These are phyloP conservation scores for Plantago coronopus DNA, from an alignment of 305 asterid genomes.

Conservation along the genomic window DNA sequence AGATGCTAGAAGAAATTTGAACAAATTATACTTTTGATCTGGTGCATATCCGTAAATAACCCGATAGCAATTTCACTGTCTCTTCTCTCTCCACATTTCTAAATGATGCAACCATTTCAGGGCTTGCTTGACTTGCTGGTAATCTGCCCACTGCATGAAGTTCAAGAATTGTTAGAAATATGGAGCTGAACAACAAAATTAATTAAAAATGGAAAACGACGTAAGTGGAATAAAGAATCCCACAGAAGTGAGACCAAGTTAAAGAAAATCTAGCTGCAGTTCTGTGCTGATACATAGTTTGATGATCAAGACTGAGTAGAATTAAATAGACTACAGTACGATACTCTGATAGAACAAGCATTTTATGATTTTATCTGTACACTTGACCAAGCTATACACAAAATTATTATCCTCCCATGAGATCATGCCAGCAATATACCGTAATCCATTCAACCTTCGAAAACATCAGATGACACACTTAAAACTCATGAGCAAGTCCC, in stretches of 20 bases:
- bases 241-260: neutral
- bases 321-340: no score
- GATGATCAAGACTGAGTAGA: no score
- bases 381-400: no score
- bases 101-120: conserved; percentile 50
- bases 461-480: no score
- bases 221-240: neutral
- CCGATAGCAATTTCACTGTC: conserved; percentile 40
- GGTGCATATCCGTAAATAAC: conserved; percentile 47
- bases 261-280: neutral
- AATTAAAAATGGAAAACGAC: neutral
- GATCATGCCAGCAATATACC: no score
- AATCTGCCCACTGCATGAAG: conserved; percentile 66
- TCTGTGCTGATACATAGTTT: no score
- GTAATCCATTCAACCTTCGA: no score
- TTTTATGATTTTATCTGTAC: no score
- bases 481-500: no score
- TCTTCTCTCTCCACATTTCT: conserved; percentile 54
- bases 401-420: no score
- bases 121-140: conserved; percentile 71
- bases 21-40: conserved; percentile 48
- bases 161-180: conserved; percentile 17
- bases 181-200: neutral
- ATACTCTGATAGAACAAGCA: no score
- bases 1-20: conserved; percentile 3